A percentile compares a stretch with the other conserved stretches of the same genome.
Evolutionary conservation across 148 eudicot genomes (phyloP).

Genomic region (Amaranthus palmeri): DNA sequence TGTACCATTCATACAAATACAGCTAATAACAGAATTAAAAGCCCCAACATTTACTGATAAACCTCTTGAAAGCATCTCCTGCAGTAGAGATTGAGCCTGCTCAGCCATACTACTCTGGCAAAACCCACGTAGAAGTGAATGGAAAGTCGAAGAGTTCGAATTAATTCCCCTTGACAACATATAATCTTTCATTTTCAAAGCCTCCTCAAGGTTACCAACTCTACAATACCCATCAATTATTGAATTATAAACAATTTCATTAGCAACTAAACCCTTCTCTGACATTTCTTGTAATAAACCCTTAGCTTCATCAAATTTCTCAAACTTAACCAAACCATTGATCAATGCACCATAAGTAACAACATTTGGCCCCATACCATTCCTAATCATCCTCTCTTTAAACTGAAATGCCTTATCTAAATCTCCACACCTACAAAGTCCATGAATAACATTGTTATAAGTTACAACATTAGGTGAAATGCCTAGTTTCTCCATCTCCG

Average conservation of each 20-base stretch:
- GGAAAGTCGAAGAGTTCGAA: slow-evolving; percentile 62
- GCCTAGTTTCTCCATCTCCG: slow-evolving; percentile 56
- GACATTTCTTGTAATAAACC: slow-evolving; percentile 56
- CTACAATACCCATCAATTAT: slow-evolving; percentile 74
- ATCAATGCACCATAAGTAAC: slow-evolving; percentile 64
- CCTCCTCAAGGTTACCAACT: slow-evolving; percentile 50
- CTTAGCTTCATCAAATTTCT: slow-evolving; percentile 56
- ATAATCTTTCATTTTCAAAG: slow-evolving; percentile 53
- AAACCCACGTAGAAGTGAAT: slow-evolving; percentile 67
- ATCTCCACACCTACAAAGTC: slow-evolving; percentile 59
- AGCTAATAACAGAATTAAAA: slow-evolving; percentile 44
- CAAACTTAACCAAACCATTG: slow-evolving; percentile 57
- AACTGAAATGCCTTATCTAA: slow-evolving; percentile 53
- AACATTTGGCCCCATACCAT: slow-evolving; percentile 45
- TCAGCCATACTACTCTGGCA: slow-evolving; percentile 58
- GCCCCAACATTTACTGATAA: slow-evolving; percentile 46
- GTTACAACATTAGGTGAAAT: slow-evolving; percentile 65
- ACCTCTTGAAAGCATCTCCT: slow-evolving; percentile 50
- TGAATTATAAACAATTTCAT: slow-evolving; percentile 64
- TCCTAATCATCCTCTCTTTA: slow-evolving; percentile 61
- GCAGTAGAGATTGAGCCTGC: slow-evolving; percentile 51
- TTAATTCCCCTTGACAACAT: slow-evolving; percentile 54
- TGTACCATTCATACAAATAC: slow-evolving; percentile 40
- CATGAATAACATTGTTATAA: slow-evolving; percentile 65
- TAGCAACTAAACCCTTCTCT: slow-evolving; percentile 50